Evolutionary conservation across 1,284 basidiomycete species (phyloP), one percentile per base, ranked within the genome.

Genomic region (Marasmius tenuissimus): DNA sequence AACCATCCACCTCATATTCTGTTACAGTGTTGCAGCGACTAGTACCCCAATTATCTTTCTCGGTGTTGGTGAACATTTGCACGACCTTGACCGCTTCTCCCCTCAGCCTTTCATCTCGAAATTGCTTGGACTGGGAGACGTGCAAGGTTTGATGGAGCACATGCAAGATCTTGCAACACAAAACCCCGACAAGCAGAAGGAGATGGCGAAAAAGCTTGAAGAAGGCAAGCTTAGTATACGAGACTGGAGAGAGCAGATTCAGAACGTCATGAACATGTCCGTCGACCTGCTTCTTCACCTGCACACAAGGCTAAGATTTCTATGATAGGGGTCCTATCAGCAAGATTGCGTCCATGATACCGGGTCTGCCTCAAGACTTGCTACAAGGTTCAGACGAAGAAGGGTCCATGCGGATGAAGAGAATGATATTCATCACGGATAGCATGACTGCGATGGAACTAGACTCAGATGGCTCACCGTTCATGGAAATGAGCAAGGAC

Each of bases 281-380:
- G 87, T 78, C 34, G 18, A 40, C 42, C 40, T 65, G 35, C 39
- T 34, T 53, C 57, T n/a, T 20, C 49, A 16, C 33, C 62, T 51
- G 59, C 40, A 40, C 49, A 50, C 37, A 49, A 37, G 61, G 52
- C 39, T 50, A 55, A 39, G 56, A 38, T 1, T 38, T 34, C 40
- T 59, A 45, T 61, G 54, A 27, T 71, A 96, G 94, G 92, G 97
- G 97, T 27, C 96, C 97, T 4, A 87, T 99, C 61, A 95, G 92
- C 70, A 99, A 99, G 79, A 96, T 99, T 69, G 96, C 97, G 14
- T 96, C 94, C 20, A 99, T 99, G 96, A 99, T 99, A 64, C 97
- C 97, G 3, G 97, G 97, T 37, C 86, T 99, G 69, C 92, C 94
- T 16, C 91, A 93, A 66, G 93, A 94, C 47, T 81, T 99, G 72